Conservation (phyloP, 768 basidiomycete species). For the Pholiota molesta region DNA sequence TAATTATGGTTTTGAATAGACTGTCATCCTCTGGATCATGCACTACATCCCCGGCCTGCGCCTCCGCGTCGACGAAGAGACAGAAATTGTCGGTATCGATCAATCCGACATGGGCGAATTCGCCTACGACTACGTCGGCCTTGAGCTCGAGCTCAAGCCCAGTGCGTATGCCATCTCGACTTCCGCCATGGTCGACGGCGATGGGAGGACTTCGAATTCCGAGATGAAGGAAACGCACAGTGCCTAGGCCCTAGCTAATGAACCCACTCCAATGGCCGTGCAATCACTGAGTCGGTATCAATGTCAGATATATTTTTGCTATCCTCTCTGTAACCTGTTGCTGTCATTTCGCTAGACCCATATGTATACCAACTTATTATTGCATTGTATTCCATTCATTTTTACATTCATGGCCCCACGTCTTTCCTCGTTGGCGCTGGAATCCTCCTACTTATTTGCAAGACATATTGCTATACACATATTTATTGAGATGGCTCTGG, state of each 20-base stretch:
- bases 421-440: neutral
- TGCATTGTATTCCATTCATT: neutral
- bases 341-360: constrained; percentile 3
- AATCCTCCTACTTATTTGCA: neutral
- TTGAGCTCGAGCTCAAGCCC: constrained; percentile 47
- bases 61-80: constrained; percentile 60
- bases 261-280: neutral
- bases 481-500: no score
- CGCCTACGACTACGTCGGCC: constrained; percentile 83
- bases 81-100: constrained; percentile 84
- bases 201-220: constrained; percentile 1
- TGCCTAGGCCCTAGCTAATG: neutral
- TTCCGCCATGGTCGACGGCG: neutral
- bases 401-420: neutral
- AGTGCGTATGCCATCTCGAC: constrained; percentile 16
- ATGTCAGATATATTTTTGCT: constrained; percentile 1
- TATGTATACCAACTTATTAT: constrained; percentile 6
- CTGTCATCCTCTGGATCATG: constrained; percentile 78
- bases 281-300: neutral
- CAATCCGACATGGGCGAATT: constrained; percentile 90
- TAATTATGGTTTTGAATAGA: constrained; percentile 35
- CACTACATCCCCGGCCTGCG: constrained; percentile 74
- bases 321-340: constrained; percentile 10
- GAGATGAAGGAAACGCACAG: constrained; percentile 17
- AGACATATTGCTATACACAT: no score